Evolutionary conservation across 768 basidiomycete species (phyloP).

Genomic region (Rhizopogon vesiculosus): DNA sequence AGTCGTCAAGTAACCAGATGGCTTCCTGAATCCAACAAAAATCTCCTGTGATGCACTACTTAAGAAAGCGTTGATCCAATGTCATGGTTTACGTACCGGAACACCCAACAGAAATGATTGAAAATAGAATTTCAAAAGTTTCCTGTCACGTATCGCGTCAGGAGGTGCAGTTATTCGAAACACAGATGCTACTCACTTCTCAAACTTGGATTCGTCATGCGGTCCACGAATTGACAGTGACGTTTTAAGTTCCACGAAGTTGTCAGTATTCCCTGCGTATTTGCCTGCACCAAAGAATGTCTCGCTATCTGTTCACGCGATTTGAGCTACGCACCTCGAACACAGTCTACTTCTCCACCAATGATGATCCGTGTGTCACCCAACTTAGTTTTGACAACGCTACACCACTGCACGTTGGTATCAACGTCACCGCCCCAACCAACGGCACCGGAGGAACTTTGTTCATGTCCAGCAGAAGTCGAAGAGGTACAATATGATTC

Average conservation of each 20-base stretch:
- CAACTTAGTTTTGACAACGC: constrained; percentile 81
- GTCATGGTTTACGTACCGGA: constrained; percentile 47
- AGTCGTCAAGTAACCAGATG: constrained; percentile 60
- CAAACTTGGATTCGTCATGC: constrained; percentile 69
- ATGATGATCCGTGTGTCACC: constrained; percentile 68
- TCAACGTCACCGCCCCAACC: constrained; percentile 83
- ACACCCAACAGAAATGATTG: constrained; percentile 91
- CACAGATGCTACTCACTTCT: constrained; percentile 49
- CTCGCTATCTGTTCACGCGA: too few species aligned
- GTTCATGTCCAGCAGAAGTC: constrained; percentile 16
- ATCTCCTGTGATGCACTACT: constrained; percentile 52
- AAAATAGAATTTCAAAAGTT: constrained; percentile 89
- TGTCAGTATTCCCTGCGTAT: constrained; percentile 58
- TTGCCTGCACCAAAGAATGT: constrained; percentile 36
- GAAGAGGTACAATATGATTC: constrained; percentile 78
- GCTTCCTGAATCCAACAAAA: constrained; percentile 83
- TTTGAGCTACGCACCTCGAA: constrained; percentile 49
- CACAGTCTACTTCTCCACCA: constrained; percentile 91
- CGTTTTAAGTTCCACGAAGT: constrained; percentile 85
- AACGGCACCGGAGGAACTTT: constrained; percentile 15
- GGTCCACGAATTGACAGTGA: constrained; percentile 63
- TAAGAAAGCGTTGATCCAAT: neutral
- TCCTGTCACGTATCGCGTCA: constrained; percentile 43
- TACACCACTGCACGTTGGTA: constrained; percentile 90
- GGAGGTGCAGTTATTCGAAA: neutral